Conservation (phyloP, 306 rosid genomes). For the Prunus padus region DNA sequence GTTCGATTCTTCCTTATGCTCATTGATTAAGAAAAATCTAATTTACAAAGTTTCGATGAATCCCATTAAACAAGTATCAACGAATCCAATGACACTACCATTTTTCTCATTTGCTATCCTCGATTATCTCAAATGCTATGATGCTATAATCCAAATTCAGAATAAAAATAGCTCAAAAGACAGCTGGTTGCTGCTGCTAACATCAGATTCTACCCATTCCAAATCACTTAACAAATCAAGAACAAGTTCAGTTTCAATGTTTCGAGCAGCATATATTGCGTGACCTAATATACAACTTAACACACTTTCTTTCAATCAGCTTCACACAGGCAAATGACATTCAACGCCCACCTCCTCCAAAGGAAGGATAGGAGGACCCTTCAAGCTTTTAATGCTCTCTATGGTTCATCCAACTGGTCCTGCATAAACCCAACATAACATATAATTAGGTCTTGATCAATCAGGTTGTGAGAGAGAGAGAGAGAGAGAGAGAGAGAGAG, state of each 20-base stretch:
- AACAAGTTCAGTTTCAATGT: conserved; percentile 30
- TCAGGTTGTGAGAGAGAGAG: background rate
- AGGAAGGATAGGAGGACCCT: conserved; percentile 38
- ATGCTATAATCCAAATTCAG: background rate
- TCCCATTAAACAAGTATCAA: background rate
- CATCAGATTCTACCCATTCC: conserved; percentile 41
- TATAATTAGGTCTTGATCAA: conserved; percentile 21
- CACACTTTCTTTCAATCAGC: conserved; percentile 45
- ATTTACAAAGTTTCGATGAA: background rate
- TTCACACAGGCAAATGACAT: conserved; percentile 45
- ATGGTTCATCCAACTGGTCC: conserved; percentile 91
- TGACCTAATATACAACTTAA: conserved; percentile 23
- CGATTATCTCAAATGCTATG: background rate
- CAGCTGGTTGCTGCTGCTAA: conserved; percentile 29
- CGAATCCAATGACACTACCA: background rate
- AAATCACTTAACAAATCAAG: conserved; percentile 33
- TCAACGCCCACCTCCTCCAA: conserved; percentile 65
- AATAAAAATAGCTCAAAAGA: conserved; percentile 26
- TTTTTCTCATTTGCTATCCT: background rate
- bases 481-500: background rate
- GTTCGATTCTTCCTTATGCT: too few relatives aligned
- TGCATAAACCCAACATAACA: conserved; percentile 36
- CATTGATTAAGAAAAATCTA: too few relatives aligned
- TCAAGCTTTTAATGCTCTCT: conserved; percentile 37
- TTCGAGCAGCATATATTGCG: background rate